phyloP scores from a whole-genome alignment of 805 yeast genomes.

The Ogataea allantospora region DNA sequence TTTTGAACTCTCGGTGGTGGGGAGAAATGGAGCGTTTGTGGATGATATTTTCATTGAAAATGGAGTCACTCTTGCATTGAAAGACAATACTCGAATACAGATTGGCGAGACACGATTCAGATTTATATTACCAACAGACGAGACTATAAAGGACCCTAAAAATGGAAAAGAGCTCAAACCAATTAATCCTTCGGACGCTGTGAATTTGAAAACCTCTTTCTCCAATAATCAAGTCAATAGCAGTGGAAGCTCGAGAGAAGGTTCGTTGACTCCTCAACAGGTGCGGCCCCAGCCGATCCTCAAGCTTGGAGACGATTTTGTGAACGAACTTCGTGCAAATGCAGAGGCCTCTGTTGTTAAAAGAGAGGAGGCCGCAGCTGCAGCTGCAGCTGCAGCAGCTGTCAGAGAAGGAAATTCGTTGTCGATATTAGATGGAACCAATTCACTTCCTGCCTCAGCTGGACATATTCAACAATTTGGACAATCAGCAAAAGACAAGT shows the following conservation, averaged over 20 bases:
- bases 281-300: slow-evolving; percentile 18
- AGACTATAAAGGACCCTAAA: slow-evolving; percentile 29
- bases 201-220: slow-evolving; percentile 51
- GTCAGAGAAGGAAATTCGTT: slow-evolving; percentile 7
- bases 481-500: slow-evolving; percentile 22
- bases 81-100: slow-evolving; percentile 80
- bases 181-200: slow-evolving; percentile 62
- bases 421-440: slow-evolving; percentile 14
- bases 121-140: slow-evolving; percentile 78
- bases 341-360: slow-evolving; percentile 31
- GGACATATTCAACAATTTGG: slow-evolving; percentile 13
- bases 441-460: slow-evolving; percentile 17
- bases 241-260: slow-evolving; percentile 26
- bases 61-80: slow-evolving; percentile 86
- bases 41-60: slow-evolving; percentile 86
- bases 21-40: slow-evolving; percentile 96
- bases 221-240: slow-evolving; percentile 28
- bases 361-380: slow-evolving; percentile 28
- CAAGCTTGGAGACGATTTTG: slow-evolving; percentile 28
- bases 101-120: slow-evolving; percentile 89
- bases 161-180: slow-evolving; percentile 22
- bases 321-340: slow-evolving; percentile 29
- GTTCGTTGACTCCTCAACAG: slow-evolving; percentile 20
- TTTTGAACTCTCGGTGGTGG: slow-evolving; percentile 87
- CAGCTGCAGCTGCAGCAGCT: slow-evolving; percentile 25